Evolutionary conservation across 2,329 filamentous ascomycete genomes (phyloP), one percentile per base, ranked within the genome.

Genomic region (Ophiostoma sp.): DNA sequence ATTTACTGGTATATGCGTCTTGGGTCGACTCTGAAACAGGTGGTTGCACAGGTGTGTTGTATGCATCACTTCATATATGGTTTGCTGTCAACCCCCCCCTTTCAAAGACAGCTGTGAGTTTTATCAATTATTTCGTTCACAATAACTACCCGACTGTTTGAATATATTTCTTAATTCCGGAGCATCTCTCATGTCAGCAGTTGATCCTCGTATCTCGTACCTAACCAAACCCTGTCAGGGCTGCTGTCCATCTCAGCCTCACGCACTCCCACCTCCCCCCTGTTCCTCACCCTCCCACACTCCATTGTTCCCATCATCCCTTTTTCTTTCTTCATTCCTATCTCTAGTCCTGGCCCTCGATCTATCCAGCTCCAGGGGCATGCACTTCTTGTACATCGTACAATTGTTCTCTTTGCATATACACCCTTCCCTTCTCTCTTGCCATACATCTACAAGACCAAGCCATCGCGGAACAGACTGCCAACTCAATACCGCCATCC

Each of bases 231-330:
- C 44, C 20, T 48, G 44, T 48, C 17, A n/a, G 7, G 44, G 44
- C 15, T 57, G 52, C 52, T 13, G 52, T 57, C 52, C 52, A 27
- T 27, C 52, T 57, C 52, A 57, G 52, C 52, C 52, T 57, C 52
- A 57, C 11, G 52, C 52, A 57, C 52, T 7, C 27, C 27, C 27
- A 31, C 27, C 27, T 31, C 27, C 27, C 27, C 27, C 27, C 27
- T n/a, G n/a, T n/a, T n/a, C 17, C 44, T 3, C 17, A 0, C 44
- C n/a, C 23, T n/a, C 13, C 48, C 52, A 57, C 52, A 27, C 52
- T 5, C 44, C 17, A 57, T 11, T 8, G 4, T 27, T 57, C n/a
- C n/a, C 23, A 3, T 48, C 3, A 20, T 6, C 15, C 39, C 39
- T 41, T 10, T 5, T 41, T 31, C 20, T 4, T 48, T 4, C n/a